These are phyloP conservation scores for Kockovaella imperatae DNA, from an alignment of 768 basidiomycete genomes.

Conservation along the genomic window DNA sequence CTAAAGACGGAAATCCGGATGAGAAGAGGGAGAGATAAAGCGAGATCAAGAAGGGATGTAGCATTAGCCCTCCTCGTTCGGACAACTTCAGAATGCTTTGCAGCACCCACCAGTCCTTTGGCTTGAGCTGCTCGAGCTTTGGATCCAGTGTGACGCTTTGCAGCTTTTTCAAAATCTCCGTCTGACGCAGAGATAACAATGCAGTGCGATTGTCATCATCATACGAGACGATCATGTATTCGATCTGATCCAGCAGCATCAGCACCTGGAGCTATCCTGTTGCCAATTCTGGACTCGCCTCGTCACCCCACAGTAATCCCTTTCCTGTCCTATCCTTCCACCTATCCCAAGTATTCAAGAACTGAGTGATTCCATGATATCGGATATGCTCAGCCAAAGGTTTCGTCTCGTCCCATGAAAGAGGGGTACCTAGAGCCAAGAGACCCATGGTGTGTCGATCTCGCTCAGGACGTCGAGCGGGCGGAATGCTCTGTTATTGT, in stretches of 20 bases:
- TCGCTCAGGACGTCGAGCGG: too few species aligned
- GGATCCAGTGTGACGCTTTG: slow-evolving; percentile 62
- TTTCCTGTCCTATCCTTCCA: slow-evolving; percentile 86
- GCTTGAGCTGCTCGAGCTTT: slow-evolving; percentile 34
- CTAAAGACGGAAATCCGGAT: slow-evolving; percentile 45
- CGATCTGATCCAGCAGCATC: slow-evolving; percentile 56
- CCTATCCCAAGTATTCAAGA: slow-evolving; percentile 84
- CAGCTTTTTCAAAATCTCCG: slow-evolving; percentile 80
- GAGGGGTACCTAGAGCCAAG: slow-evolving; percentile 82
- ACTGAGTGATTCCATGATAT: slow-evolving; percentile 87
- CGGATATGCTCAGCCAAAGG: slow-evolving; percentile 82
- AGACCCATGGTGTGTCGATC: slow-evolving; percentile 75
- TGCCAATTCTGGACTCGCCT: slow-evolving; percentile 54
- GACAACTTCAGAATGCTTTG: background rate
- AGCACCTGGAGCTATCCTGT: background rate
- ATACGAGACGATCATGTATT: slow-evolving; percentile 89
- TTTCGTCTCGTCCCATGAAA: slow-evolving; percentile 83
- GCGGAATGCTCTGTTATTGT: too few species aligned
- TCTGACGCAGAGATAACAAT: slow-evolving; percentile 84
- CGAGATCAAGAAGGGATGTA: background rate
- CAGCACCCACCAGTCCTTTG: slow-evolving; percentile 24
- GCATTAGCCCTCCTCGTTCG: too few species aligned
- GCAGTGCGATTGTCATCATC: slow-evolving; percentile 72
- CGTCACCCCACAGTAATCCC: slow-evolving; percentile 94
- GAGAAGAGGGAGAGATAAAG: background rate